phyloP scores from a whole-genome alignment of 2,329 filamentous ascomycete genomes.

The Cladophialophora immunda region DNA sequence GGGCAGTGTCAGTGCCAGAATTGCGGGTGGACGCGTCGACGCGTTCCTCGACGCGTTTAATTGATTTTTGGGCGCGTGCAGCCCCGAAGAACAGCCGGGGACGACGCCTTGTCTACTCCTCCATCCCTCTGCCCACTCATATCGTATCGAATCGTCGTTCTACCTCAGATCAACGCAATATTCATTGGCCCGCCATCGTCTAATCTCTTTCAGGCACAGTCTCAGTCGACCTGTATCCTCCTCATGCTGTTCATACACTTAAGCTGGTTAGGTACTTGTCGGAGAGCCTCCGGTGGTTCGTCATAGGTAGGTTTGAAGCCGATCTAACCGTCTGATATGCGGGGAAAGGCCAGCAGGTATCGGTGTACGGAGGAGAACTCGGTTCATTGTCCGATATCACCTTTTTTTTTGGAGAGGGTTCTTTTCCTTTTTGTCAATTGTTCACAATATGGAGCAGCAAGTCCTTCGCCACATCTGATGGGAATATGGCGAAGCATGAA shows the following conservation, averaged over 20 bases:
- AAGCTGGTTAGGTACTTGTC: background rate
- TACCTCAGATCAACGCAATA: background rate
- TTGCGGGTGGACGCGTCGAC: background rate
- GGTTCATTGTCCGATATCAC: constrained; percentile 16
- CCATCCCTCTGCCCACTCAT: background rate
- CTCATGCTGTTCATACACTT: background rate
- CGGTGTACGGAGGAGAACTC: background rate
- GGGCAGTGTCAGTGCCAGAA: background rate
- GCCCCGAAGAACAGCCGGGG: background rate
- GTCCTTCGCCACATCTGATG: background rate
- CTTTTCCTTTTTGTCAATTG: background rate
- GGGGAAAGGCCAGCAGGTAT: constrained; percentile 1
- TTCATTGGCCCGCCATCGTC: background rate
- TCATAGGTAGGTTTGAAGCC: constrained; percentile 14
- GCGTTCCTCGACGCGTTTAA: constrained; percentile 5
- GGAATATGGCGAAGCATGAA: constrained; percentile 16
- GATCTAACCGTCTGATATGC: constrained; percentile 15
- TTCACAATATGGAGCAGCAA: background rate
- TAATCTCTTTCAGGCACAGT: background rate
- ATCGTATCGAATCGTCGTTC: background rate
- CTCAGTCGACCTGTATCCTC: background rate
- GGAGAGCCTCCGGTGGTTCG: background rate
- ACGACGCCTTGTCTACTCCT: background rate
- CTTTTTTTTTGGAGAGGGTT: background rate
- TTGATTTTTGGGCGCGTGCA: background rate